Evolutionary conservation across 352 stramenopile genomes (phyloP).

Genomic region (Phytophthora kernoviae): DNA sequence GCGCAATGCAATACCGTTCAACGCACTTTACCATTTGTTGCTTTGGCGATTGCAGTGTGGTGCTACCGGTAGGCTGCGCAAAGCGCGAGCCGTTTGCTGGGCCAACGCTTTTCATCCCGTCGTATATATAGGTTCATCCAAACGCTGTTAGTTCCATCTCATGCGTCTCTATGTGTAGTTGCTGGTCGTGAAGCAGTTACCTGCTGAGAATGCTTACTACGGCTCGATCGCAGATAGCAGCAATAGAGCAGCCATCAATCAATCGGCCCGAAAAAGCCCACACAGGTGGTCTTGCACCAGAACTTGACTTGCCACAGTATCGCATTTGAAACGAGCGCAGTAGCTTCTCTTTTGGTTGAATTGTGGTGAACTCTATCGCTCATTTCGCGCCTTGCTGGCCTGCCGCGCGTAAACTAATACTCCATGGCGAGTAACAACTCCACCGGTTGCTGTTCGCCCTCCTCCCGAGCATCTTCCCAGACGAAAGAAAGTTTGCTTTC

Average conservation of each 20-base stretch:
- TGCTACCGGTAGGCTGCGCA: no score
- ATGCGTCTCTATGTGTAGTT: no score
- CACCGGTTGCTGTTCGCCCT: constrained; percentile 9
- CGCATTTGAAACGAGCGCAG: constrained; percentile 29
- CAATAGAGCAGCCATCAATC: constrained; percentile 23
- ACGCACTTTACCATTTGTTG: no score
- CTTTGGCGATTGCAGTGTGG: no score
- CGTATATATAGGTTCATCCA: neutral
- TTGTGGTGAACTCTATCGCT: no score
- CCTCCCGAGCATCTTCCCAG: constrained; percentile 4
- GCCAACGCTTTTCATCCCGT: neutral
- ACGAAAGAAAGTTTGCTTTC: constrained; percentile 10
- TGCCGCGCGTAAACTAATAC: constrained; percentile 11
- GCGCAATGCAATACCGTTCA: no score
- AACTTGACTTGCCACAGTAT: constrained; percentile 18
- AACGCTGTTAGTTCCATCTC: constrained; percentile 3
- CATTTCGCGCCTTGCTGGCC: constrained; percentile 32
- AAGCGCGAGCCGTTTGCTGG: neutral
- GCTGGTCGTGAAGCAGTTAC: no score
- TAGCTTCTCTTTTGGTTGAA: constrained; percentile 15
- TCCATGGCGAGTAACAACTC: constrained; percentile 40
- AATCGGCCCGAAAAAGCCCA: constrained; percentile 1
- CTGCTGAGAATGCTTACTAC: constrained; percentile 18
- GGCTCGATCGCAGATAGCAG: constrained; percentile 4
- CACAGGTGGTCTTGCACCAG: neutral